These are phyloP conservation scores for Moniliella sp. DNA, from an alignment of 1,284 basidiomycete genomes.

Conservation along the genomic window DNA sequence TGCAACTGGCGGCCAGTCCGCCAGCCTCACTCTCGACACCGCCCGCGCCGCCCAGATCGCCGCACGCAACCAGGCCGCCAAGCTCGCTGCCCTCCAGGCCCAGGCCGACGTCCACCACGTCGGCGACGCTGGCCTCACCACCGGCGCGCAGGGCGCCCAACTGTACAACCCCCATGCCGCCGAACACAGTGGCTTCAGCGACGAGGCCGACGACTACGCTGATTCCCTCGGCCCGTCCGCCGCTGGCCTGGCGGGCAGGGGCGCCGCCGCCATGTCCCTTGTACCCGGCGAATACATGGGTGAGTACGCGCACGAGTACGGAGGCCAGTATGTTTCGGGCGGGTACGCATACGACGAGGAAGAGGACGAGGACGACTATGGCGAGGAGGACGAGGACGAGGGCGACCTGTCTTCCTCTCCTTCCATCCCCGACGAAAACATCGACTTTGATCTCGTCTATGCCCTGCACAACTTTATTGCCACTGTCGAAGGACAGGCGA, in stretches of 20 bases:
- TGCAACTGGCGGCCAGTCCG: slow-evolving; percentile 2
- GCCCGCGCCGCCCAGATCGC: background rate
- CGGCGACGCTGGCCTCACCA: slow-evolving; percentile 2
- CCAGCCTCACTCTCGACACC: background rate
- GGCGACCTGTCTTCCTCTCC: slow-evolving; percentile 30
- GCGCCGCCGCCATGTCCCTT: background rate
- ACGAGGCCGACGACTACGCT: slow-evolving; percentile 2
- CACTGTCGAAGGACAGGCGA: slow-evolving; percentile 31
- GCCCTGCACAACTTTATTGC: slow-evolving; percentile 32
- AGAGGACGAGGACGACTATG: slow-evolving; percentile 20
- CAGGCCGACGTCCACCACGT: slow-evolving; percentile 1
- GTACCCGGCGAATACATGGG: background rate
- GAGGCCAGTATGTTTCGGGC: background rate
- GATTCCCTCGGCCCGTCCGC: slow-evolving; percentile 7
- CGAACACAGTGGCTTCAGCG: background rate
- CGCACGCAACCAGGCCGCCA: slow-evolving; percentile 2
- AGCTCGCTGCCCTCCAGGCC: background rate
- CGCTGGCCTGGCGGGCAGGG: slow-evolving; percentile 7
- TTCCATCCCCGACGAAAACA: slow-evolving; percentile 33
- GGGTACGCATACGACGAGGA: slow-evolving; percentile 1
- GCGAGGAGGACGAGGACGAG: slow-evolving; percentile 20
- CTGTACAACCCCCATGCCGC: slow-evolving; percentile 3
- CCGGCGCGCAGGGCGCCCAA: slow-evolving; percentile 1
- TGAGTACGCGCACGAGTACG: slow-evolving; percentile 3
- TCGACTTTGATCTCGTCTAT: slow-evolving; percentile 34